Base-by-base conservation (phyloP, 352 stramenopile genomes). In the Globisporangium apiculatum region DNA sequence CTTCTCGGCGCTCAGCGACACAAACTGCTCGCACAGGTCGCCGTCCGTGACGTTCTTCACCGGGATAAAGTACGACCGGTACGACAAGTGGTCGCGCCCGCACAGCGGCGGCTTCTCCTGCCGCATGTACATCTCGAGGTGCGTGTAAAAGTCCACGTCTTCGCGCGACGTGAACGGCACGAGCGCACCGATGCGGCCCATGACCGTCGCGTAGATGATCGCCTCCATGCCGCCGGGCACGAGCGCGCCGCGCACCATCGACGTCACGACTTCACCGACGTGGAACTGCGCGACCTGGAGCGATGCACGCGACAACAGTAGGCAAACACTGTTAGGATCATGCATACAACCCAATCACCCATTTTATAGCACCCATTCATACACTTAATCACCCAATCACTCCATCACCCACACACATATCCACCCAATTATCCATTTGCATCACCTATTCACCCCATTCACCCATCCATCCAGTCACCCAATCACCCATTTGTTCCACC, bases 31-130 rank as follows among this genome's bases (percentile, higher is more conserved):
- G 69, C 97, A 99, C 12, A 99, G 73, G 67, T 99, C 97, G 31
- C 97, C 97, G 73, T 99, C 97, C 35, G 98, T 93, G 24, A 99
- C 87, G 66, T 98, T 97, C 78, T 99, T 99, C 37, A 99, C 93
- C 5, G 97, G 97, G 38, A 97, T 91, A 73, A 97, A 99, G 67
- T 98, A 99, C 62, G 94, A 98, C 14, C 97, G 86, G 73, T 98
- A 99, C 24, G 92, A 96, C 47, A 98, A 72, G 62, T 99, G 97
- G 69, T 99, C 97, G 49, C 97, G 87, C 7, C 96, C 96, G 51
- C 89, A 91, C 4, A 98, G 79, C n/a, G 94, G 97, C 8, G 91
- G 87, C 51, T 88, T 75, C 57, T 97, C 85, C 63, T 94, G 85
- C 6, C 85, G 83, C 85, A 96, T 94, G 68, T 94, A 95, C 80